phyloP scores from a whole-genome alignment of 2,329 filamentous ascomycete species.

The Pseudogymnoascus verrucosus region DNA sequence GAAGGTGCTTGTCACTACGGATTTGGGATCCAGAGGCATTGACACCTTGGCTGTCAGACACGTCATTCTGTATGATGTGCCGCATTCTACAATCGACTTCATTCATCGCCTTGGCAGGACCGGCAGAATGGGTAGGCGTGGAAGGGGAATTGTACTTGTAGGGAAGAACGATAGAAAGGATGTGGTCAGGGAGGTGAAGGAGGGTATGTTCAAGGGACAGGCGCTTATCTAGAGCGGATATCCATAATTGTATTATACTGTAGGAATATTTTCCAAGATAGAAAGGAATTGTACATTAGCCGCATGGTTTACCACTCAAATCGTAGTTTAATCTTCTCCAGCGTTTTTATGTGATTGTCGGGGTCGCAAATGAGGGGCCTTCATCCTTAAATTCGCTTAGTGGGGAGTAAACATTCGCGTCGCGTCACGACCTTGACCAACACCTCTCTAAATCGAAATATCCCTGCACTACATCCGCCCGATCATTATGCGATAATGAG shows the following conservation, averaged over 20 bases:
- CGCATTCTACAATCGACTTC: conserved; percentile 94
- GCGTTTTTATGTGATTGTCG: background rate
- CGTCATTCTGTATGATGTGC: conserved; percentile 94
- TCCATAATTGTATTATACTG: conserved; percentile 8
- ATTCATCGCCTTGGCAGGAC: conserved; percentile 91
- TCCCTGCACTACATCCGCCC: background rate
- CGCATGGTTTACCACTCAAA: background rate
- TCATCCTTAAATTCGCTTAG: background rate
- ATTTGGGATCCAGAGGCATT: conserved; percentile 85
- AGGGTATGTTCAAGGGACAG: conserved; percentile 78
- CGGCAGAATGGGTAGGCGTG: conserved; percentile 85
- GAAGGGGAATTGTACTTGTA: conserved; percentile 81
- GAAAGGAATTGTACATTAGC: conserved; percentile 5
- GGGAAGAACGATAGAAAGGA: conserved; percentile 85
- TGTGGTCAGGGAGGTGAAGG: conserved; percentile 82
- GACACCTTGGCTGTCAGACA: conserved; percentile 87
- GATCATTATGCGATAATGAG: background rate
- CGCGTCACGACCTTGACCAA: conserved; percentile 6
- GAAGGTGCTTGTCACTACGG: conserved; percentile 89
- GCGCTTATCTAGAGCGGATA: conserved; percentile 54
- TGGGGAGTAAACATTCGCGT: conserved; percentile 11
- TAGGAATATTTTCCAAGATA: background rate
- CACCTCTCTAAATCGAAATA: conserved; percentile 3
- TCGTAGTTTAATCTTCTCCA: background rate
- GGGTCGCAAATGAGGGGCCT: background rate